These are phyloP conservation scores for Rheum nobile DNA, from an alignment of 148 eudicot genomes.

Conservation along the genomic window DNA sequence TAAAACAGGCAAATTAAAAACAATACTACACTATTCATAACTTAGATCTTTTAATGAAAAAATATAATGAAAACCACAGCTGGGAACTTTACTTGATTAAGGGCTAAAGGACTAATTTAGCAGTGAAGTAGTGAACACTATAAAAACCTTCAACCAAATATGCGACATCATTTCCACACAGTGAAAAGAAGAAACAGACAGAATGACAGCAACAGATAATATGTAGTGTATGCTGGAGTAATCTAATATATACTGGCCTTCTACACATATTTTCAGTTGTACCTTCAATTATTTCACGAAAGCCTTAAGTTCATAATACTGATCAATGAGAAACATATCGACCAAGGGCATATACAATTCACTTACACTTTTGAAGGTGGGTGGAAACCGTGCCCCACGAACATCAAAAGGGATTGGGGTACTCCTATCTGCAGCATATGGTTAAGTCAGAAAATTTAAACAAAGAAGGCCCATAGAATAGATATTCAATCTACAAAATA, in stretches of 20 bases:
- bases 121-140: neutral
- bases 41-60: neutral
- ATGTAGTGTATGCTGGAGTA: neutral
- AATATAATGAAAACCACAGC: neutral
- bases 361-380: conserved; percentile 37
- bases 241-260: neutral
- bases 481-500: neutral
- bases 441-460: conserved; percentile 22
- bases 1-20: neutral
- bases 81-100: neutral
- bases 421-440: conserved; percentile 23
- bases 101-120: neutral
- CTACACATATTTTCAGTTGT: neutral
- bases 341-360: neutral
- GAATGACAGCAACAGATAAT: neutral
- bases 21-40: neutral
- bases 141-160: neutral
- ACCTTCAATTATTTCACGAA: neutral
- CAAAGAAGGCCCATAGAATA: neutral
- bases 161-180: neutral
- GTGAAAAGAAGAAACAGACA: neutral
- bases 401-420: conserved; percentile 22
- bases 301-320: neutral
- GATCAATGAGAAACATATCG: neutral
- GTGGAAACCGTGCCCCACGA: conserved; percentile 23